Conservation (phyloP, 2,329 filamentous ascomycete genomes). For the Calonectria naviculata region DNA sequence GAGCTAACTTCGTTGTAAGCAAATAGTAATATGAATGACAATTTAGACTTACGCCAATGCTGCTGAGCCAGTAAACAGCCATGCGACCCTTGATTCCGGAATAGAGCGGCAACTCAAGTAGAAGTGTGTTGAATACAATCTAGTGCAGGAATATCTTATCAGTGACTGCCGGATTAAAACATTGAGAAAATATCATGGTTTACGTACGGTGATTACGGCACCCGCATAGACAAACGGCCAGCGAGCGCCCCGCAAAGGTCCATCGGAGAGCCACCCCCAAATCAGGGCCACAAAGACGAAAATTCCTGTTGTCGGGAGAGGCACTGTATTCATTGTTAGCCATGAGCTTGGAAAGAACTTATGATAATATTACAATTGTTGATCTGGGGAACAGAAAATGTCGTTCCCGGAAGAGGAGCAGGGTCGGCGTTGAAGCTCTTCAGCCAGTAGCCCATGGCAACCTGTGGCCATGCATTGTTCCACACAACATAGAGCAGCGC, state of each 20-base stretch:
- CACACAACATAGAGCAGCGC: constrained; percentile 28
- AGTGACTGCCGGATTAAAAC: not conserved
- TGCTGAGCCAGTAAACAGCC: constrained; percentile 33
- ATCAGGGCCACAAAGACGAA: constrained; percentile 27
- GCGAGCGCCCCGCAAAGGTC: constrained; percentile 21
- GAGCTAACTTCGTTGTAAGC: not conserved
- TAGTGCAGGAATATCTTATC: not conserved
- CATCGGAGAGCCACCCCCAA: constrained; percentile 35
- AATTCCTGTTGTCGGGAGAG: constrained; percentile 30
- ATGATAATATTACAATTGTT: constrained; percentile 17
- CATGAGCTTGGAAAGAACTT: not conserved
- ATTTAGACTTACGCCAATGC: constrained; percentile 30
- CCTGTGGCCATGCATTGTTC: constrained; percentile 30
- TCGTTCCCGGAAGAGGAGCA: constrained; percentile 24
- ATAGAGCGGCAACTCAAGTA: constrained; percentile 31
- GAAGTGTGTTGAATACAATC: constrained; percentile 23
- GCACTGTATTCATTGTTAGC: constrained; percentile 9
- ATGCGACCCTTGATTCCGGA: constrained; percentile 22
- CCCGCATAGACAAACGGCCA: constrained; percentile 33
- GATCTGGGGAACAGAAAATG: constrained; percentile 24
- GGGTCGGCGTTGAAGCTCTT: constrained; percentile 31
- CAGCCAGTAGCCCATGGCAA: constrained; percentile 32
- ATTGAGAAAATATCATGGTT: fast-evolving
- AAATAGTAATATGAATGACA: not conserved
- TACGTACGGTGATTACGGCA: constrained; percentile 26